phyloP scores from a whole-genome alignment of 2,329 filamentous ascomycete species.

The Thyridium curvatum region DNA sequence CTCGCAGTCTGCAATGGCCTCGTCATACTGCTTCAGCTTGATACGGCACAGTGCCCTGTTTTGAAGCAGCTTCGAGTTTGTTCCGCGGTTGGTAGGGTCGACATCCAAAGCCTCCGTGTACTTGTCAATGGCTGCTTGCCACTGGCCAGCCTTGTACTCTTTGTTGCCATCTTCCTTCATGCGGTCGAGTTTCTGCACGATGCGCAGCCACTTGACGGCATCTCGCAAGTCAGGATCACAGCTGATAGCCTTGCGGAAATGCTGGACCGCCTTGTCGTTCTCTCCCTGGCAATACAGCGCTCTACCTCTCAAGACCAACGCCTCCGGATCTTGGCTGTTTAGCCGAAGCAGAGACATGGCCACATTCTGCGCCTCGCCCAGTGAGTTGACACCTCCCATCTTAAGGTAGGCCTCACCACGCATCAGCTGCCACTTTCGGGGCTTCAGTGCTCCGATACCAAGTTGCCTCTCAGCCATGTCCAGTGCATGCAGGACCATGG shows the following conservation, averaged over 20 bases:
- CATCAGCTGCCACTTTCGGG: constrained; percentile 91
- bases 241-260: constrained; percentile 82
- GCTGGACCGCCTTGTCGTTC: constrained; percentile 88
- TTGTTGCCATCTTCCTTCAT: constrained; percentile 92
- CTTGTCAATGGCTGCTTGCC: constrained; percentile 73
- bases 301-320: constrained; percentile 80
- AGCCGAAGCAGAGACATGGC: constrained; percentile 79
- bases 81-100: constrained; percentile 82
- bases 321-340: constrained; percentile 91
- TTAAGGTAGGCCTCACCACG: constrained; percentile 86
- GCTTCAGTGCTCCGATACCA: constrained; percentile 67
- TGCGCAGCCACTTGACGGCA: constrained; percentile 81
- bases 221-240: constrained; percentile 89
- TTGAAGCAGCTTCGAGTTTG: constrained; percentile 89
- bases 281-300: constrained; percentile 88
- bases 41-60: constrained; percentile 84
- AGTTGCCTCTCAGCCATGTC: constrained; percentile 83
- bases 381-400: constrained; percentile 82
- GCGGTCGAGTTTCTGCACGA: constrained; percentile 84
- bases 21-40: constrained; percentile 76
- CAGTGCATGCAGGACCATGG: constrained; percentile 86
- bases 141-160: constrained; percentile 81
- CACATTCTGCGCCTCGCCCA: constrained; percentile 88
- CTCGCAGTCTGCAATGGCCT: constrained; percentile 81
- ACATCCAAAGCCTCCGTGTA: constrained; percentile 80